Conservation (phyloP, 2,329 filamentous ascomycete species). For the Aspergillus sergii region DNA sequence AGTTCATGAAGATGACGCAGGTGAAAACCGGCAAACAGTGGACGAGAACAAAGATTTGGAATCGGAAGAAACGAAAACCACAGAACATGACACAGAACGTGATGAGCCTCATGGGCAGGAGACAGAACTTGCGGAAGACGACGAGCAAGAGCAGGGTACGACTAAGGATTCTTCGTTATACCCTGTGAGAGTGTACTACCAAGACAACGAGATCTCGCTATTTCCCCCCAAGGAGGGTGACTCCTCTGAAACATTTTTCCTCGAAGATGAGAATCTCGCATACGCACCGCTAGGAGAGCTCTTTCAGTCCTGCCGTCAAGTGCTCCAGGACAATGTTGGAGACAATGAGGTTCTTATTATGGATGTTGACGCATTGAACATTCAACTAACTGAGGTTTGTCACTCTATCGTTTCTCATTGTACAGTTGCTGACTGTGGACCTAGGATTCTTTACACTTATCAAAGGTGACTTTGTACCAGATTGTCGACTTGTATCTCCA, state of each 20-base stretch:
- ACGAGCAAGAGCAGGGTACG: conserved; percentile 10
- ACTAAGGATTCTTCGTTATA: conserved; percentile 33
- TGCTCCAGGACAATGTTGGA: conserved; percentile 58
- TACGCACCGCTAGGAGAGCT: conserved; percentile 56
- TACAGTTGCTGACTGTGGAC: conserved; percentile 26
- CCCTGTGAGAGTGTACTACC: conserved; percentile 59
- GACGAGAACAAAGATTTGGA: conserved; percentile 16
- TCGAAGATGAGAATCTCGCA: conserved; percentile 59
- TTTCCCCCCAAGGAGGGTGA: conserved; percentile 60
- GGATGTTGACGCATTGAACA: conserved; percentile 56
- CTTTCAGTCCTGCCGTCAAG: conserved; percentile 57
- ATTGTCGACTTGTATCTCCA: conserved; percentile 62
- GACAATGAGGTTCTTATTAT: conserved; percentile 61
- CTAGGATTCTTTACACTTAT: conserved; percentile 54
- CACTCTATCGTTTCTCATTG: conserved; percentile 7
- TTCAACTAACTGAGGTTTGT: conserved; percentile 61
- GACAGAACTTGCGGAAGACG: conserved; percentile 7
- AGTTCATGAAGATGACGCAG: conserved; percentile 18
- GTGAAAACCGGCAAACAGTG: conserved; percentile 12
- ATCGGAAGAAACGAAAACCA: conserved; percentile 6
- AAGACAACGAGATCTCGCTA: conserved; percentile 58
- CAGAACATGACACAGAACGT: conserved; percentile 13
- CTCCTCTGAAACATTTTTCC: conserved; percentile 57
- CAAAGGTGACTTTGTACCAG: conserved; percentile 56
- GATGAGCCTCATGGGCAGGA: conserved; percentile 13